Conservation (phyloP, 1,284 basidiomycete species). For the Abortiporus biennis region DNA sequence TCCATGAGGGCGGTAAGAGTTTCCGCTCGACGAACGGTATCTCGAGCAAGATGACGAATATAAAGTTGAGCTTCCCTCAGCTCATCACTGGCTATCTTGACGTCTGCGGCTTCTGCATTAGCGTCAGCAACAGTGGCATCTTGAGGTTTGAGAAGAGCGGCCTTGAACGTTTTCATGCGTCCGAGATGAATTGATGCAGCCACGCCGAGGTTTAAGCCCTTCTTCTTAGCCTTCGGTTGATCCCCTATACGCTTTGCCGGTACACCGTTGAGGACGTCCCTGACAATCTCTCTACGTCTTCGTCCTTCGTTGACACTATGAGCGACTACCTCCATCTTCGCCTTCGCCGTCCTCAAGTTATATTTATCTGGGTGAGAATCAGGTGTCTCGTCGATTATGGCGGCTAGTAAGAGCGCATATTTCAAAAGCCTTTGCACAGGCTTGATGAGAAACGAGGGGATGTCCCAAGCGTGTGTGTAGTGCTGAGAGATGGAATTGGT, state of each 20-base stretch:
- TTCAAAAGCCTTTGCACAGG: conserved; percentile 91
- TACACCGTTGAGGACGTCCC: conserved; percentile 47
- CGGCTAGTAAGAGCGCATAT: conserved; percentile 80
- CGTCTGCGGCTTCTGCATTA: conserved; percentile 47
- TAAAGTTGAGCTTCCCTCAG: conserved; percentile 42
- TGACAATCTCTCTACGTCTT: conserved; percentile 80
- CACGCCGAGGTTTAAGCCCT: conserved; percentile 36
- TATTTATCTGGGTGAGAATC: conserved; percentile 72
- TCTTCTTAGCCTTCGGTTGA: conserved; percentile 35
- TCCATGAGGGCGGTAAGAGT: conserved; percentile 38
- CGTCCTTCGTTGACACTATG: conserved; percentile 84
- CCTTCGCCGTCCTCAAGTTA: conserved; percentile 58
- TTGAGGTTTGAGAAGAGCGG: conserved; percentile 24
- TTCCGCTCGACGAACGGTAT: conserved; percentile 54
- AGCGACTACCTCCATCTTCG: conserved; percentile 72
- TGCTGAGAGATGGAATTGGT: conserved; percentile 65
- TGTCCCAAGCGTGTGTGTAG: conserved; percentile 89
- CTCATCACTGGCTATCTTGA: conserved; percentile 49
- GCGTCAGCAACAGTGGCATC: conserved; percentile 30
- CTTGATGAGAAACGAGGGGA: conserved; percentile 85
- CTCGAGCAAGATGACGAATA: conserved; percentile 54
- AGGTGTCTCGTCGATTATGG: conserved; percentile 78
- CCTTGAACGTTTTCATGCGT: conserved; percentile 48
- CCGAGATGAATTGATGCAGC: conserved; percentile 51
- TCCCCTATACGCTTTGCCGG: conserved; percentile 11